Evolutionary conservation across 1,139 yeast species (phyloP).

Genomic region (Diutina mesorugosa): DNA sequence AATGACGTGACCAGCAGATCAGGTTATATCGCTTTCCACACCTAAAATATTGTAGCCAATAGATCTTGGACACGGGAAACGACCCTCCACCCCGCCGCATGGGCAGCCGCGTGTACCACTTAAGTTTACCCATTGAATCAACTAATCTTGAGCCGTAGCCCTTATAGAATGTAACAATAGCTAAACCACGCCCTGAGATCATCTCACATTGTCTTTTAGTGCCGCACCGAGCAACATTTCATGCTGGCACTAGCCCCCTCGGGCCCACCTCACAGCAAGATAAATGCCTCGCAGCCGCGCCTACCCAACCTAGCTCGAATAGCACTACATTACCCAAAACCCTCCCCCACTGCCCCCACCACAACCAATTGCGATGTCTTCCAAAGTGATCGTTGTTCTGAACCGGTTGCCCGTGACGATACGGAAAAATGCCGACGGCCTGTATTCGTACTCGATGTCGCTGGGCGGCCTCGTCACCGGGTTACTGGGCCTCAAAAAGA

Average conservation of each 20-base stretch:
- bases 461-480: conserved; percentile 98
- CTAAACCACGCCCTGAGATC: no score
- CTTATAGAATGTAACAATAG: no score
- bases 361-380: neutral
- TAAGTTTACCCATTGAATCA: no score
- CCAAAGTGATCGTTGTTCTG: conserved; percentile 79
- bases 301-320: neutral
- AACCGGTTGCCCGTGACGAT: conserved; percentile 93
- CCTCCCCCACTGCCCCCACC: neutral
- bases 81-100: neutral
- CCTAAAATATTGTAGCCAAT: neutral
- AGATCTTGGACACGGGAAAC: neutral
- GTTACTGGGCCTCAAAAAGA: conserved; percentile 76
- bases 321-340: neutral
- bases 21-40: neutral
- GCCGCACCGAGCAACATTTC: neutral
- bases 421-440: conserved; percentile 44
- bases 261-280: neutral
- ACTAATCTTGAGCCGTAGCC: no score
- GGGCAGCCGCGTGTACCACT: neutral
- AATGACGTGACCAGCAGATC: neutral
- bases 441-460: conserved; percentile 62
- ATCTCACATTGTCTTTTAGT: no score
- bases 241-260: neutral
- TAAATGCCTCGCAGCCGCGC: neutral